Base-by-base conservation (phyloP, 345 rosid species). In the Cochlearia excelsa region DNA sequence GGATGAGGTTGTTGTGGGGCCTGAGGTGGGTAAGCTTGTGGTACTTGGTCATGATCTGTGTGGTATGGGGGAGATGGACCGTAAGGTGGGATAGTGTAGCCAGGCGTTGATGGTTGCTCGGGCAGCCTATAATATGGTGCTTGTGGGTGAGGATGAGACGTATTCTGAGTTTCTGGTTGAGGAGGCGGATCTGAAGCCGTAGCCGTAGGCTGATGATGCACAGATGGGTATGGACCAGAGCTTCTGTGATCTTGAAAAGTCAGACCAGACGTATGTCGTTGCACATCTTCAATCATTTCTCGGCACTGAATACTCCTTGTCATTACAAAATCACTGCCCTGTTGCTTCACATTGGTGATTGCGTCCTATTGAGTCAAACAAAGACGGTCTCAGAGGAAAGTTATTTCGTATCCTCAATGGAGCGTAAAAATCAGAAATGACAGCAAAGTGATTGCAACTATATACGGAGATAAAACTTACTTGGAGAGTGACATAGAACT, bases 231-330 rank as follows among this genome's bases (percentile, higher is more conserved):
- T 3, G 89, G 73, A 51, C 86, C 86, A 0, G 83, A 11, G 68
- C 31, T 87, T 68, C 81, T 78, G 28, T 57, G 95, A 43, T 87
- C 97, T 75, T 87, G 99, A 76, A 93, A 93, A 75, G 80, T 87
- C 55, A 93, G 79, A 61, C 99, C 90, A 0, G 94, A 81, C 85
- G 89, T 80, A 51, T 81, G 82, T 65, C 97, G 81, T 71, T 93
- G 99, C 49, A 89, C 97, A 72, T 87, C 99, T 61, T 87, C 97
- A 6, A 89, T 85, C 99, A 93, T 93, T 74, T 93, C 99, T 54
- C 85, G 86, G 70, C 99, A 87, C 67, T 93, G 99, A 63, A 89
- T 93, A 78, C 77, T 87, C 77, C 99, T 82, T 43, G 99, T 93
- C 97, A 93, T 87, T 66, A 81, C 90, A 78, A 85, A 93, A 76